Percentiles rank a stretch among this genome's conserved stretches.
phyloP scores from a whole-genome alignment of 2,329 filamentous ascomycete species.

The Pseudonectria foliicola region DNA sequence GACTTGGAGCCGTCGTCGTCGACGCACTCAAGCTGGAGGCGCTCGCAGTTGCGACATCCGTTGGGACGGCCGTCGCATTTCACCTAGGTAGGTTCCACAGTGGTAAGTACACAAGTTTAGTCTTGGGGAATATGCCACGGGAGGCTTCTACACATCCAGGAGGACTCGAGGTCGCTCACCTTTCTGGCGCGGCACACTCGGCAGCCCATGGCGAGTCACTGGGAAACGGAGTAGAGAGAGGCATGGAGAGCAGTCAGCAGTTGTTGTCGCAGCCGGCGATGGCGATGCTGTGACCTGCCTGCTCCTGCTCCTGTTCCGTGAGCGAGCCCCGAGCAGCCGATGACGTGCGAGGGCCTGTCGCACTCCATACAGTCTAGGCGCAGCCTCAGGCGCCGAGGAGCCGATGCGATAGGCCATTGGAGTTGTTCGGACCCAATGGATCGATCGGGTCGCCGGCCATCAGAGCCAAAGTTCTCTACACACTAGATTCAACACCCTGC shows the following conservation, averaged over 20 bases:
- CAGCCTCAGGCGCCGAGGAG: slow-evolving; percentile 18
- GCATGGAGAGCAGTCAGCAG: slow-evolving; percentile 1
- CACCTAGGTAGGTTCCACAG: slow-evolving; percentile 27
- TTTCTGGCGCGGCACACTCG: slow-evolving; percentile 35
- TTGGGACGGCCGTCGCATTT: slow-evolving; percentile 36
- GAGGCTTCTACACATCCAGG: too few relatives aligned
- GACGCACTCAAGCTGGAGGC: slow-evolving; percentile 35
- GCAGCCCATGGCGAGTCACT: slow-evolving; percentile 28
- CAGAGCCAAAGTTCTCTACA: slow-evolving; percentile 10
- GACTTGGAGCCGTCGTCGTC: slow-evolving; percentile 26
- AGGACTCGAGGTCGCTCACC: too few relatives aligned
- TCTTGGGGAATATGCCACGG: too few relatives aligned
- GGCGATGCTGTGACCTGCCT: too few relatives aligned
- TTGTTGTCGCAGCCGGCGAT: too few relatives aligned
- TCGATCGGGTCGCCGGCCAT: slow-evolving; percentile 11
- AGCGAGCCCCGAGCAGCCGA: slow-evolving; percentile 24
- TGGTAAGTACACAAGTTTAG: too few relatives aligned
- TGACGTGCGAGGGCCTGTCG: slow-evolving; percentile 19
- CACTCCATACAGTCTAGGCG: not conserved
- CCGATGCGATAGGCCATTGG: slow-evolving; percentile 5
- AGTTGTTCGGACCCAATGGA: too few relatives aligned
- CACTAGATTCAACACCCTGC: slow-evolving; percentile 4
- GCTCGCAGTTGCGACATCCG: slow-evolving; percentile 36
- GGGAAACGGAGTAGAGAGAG: too few relatives aligned
- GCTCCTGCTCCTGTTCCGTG: too few relatives aligned